A percentile compares a stretch with the other conserved stretches of the same genome.
phyloP scores from a whole-genome alignment of 1,284 basidiomycete species.

The Coniferiporia weirii region DNA sequence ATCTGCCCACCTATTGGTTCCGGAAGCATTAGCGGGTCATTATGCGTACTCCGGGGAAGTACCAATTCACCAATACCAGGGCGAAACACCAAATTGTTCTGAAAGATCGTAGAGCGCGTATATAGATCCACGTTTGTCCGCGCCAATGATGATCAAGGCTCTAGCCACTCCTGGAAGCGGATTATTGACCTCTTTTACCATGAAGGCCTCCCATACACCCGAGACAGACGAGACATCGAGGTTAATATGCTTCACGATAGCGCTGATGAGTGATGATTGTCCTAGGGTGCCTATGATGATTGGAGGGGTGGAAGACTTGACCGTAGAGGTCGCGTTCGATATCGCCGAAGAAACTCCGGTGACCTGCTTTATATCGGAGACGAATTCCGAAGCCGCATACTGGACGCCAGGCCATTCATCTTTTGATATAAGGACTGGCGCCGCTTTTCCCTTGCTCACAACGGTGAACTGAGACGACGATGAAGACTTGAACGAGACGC shows the following conservation, averaged over 20 bases:
- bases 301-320: slow-evolving; percentile 29
- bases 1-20: slow-evolving; percentile 54
- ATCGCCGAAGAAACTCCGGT: slow-evolving; percentile 46
- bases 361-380: slow-evolving; percentile 54
- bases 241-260: slow-evolving; percentile 46
- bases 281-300: slow-evolving; percentile 64
- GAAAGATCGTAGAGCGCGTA: slow-evolving; percentile 67
- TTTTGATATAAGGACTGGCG: slow-evolving; percentile 45
- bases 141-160: slow-evolving; percentile 62
- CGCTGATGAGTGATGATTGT: slow-evolving; percentile 51
- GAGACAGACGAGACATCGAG: slow-evolving; percentile 52
- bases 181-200: slow-evolving; percentile 46
- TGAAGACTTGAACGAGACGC: slow-evolving; percentile 29
- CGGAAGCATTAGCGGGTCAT: neutral
- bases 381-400: slow-evolving; percentile 55
- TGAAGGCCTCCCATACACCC: slow-evolving; percentile 62
- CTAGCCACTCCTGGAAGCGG: slow-evolving; percentile 52
- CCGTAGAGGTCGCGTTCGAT: slow-evolving; percentile 39
- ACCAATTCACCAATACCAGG: slow-evolving; percentile 53
- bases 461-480: slow-evolving; percentile 33
- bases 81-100: slow-evolving; percentile 67
- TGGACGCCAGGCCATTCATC: slow-evolving; percentile 66
- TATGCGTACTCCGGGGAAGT: slow-evolving; percentile 9
- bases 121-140: slow-evolving; percentile 64
- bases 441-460: slow-evolving; percentile 39